A percentile compares a stretch with the other conserved stretches of the same genome.
These are phyloP conservation scores for Termitomyces sp. DNA, from an alignment of 768 basidiomycete species.

Conservation along the genomic window DNA sequence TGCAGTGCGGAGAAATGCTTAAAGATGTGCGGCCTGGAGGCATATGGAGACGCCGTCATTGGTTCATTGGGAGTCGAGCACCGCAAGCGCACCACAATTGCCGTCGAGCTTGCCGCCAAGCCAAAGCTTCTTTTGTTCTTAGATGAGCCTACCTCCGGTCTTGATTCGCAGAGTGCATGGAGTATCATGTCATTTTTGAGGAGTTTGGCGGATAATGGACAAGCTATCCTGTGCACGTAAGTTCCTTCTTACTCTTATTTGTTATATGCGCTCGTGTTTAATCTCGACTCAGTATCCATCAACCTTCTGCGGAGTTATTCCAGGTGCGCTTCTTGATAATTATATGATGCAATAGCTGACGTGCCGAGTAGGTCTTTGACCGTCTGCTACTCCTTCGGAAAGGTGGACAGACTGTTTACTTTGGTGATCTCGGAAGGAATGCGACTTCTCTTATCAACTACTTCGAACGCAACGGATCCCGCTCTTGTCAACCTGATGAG, in stretches of 20 bases:
- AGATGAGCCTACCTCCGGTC: conserved; percentile 86
- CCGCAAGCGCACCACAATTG: conserved; percentile 82
- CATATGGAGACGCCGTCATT: conserved; percentile 64
- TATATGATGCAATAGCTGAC: background rate
- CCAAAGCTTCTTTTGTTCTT: conserved; percentile 80
- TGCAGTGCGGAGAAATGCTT: conserved; percentile 13
- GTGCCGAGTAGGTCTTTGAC: conserved; percentile 56
- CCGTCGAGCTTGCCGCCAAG: conserved; percentile 84
- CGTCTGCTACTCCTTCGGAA: conserved; percentile 65
- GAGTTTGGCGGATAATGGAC: conserved; percentile 75
- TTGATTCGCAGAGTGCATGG: conserved; percentile 88
- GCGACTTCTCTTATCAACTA: conserved; percentile 64
- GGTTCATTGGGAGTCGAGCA: conserved; percentile 68
- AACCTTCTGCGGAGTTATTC: conserved; percentile 85
- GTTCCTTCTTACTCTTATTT: conserved; percentile 21
- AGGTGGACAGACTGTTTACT: conserved; percentile 78
- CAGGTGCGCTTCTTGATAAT: conserved; percentile 29
- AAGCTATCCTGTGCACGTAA: conserved; percentile 85
- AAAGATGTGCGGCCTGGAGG: conserved; percentile 62
- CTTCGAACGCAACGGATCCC: conserved; percentile 69
- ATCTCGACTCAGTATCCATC: conserved; percentile 36
- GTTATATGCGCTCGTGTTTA: background rate
- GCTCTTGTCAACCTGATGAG: conserved; percentile 56
- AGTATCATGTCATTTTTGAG: conserved; percentile 74
- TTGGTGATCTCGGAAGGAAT: conserved; percentile 67